Base-by-base conservation (phyloP, 352 stramenopile species). In the Peronospora belbahrii region DNA sequence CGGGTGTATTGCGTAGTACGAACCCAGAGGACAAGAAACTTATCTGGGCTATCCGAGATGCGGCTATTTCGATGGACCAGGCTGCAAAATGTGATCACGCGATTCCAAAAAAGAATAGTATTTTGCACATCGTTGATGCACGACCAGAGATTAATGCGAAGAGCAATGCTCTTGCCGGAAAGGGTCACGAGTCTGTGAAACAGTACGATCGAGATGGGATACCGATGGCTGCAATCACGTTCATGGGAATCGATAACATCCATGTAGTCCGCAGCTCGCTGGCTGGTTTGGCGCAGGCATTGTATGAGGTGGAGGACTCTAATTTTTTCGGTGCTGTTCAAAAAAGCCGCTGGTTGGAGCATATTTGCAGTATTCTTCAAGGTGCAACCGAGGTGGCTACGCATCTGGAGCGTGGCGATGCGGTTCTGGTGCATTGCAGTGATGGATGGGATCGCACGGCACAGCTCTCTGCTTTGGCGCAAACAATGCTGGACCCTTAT, bases 1-100 rank as follows among this genome's bases (percentile, higher is more conserved):
- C 97, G 1, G 96, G 96, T 17, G 68, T 99, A 6, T 60, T 97
- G 27, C 90, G 94, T 11, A 96, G 94, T 67, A 95, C 79, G 19
- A 96, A 83, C 47, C 51, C 69, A 6, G 77, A 87, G 14, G 96
- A 99, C 59, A 83, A 96, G 31, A 83, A 81, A 10, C 54, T 97
- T n/a, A 82, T 96, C 9, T 88, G 82, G 70, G 73, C 77, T 4
- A 84, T 93, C 44, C 67, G 89, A 15, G 90, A 97, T 37, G 74
- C 71, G 19, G 80, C 67, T 14, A 73, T 86, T 52, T 55, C 72
- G 9, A 59, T 49, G 1, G 70, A 87, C 0, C 36, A 70, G 19
- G 68, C 50, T 38, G 37, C 14, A 11, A 58, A 50, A 39, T 42
- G 35, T 6, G 57, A 41, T 32, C 13, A 32, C n/a, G 52, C 52